A percentile compares a stretch with the other conserved stretches of the same genome.
Evolutionary conservation across 331 rosid genomes (phyloP).

Genomic region (Quercus lobata): DNA sequence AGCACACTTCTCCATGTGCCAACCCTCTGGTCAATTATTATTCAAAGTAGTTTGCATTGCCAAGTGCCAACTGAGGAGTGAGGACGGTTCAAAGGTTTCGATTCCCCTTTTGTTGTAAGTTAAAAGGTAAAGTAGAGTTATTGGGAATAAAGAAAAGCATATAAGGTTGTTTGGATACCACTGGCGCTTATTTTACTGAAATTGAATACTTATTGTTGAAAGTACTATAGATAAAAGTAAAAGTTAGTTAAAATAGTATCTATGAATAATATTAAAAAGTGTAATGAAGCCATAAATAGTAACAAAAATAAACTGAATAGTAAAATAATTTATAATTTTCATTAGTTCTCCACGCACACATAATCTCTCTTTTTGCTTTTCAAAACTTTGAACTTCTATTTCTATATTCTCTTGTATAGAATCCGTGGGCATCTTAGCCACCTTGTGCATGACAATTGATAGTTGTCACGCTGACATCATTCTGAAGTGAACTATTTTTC

Average conservation of each 20-base stretch:
- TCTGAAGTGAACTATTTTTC: not conserved
- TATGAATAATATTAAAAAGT: no score
- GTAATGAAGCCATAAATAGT: fast-evolving
- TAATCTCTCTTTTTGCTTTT: not conserved
- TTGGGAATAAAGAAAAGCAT: constrained; percentile 14
- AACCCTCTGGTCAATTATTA: constrained; percentile 28
- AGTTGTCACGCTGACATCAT: constrained; percentile 20
- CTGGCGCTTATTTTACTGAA: fast-evolving
- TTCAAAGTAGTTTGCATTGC: constrained; percentile 19
- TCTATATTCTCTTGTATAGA: no score
- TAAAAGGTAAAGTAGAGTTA: constrained; percentile 7
- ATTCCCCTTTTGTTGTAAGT: constrained; percentile 5
- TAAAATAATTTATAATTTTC: no score
- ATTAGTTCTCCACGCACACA: no score
- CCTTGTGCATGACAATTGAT: not conserved
- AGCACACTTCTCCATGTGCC: constrained; percentile 5
- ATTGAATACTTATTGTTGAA: no score
- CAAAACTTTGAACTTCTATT: not conserved
- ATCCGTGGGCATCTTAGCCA: not conserved
- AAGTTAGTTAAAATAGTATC: no score
- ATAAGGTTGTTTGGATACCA: no score
- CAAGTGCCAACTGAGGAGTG: not conserved
- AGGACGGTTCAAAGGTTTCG: constrained; percentile 2
- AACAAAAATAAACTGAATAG: no score
- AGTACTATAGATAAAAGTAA: no score